Conservation (phyloP, 208 protist genomes). For the Crithidia fasciculata region DNA sequence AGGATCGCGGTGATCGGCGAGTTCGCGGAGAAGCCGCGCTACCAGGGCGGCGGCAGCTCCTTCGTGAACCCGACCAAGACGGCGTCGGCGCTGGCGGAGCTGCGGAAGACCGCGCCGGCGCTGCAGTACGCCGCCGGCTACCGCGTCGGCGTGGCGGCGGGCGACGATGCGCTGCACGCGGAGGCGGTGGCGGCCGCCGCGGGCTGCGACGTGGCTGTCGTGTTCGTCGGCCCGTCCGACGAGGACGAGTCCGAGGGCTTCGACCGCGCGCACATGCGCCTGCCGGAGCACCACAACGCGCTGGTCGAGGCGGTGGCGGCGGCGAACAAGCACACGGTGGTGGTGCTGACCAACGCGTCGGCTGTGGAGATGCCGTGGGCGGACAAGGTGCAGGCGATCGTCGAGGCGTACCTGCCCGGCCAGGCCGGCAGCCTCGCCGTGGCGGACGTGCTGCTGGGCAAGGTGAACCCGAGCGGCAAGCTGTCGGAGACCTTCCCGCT, state of each 20-base stretch:
- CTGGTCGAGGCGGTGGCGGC: slow-evolving; percentile 17
- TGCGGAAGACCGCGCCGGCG: background rate
- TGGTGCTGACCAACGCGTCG: slow-evolving; percentile 19
- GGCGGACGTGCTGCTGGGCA: slow-evolving; percentile 16
- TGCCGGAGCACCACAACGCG: slow-evolving; percentile 19
- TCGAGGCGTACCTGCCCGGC: slow-evolving; percentile 20
- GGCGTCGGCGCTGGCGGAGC: slow-evolving; percentile 16
- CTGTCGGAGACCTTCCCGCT: slow-evolving; percentile 3
- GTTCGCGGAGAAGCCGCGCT: slow-evolving; percentile 25
- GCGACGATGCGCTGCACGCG: slow-evolving; percentile 7
- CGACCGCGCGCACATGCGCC: slow-evolving; percentile 19
- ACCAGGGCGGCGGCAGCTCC: slow-evolving; percentile 38
- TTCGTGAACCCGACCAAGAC: slow-evolving; percentile 16
- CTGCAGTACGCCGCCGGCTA: slow-evolving; percentile 25
- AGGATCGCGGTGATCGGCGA: slow-evolving; percentile 33
- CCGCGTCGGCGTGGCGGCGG: background rate
- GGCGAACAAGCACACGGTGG: slow-evolving; percentile 14
- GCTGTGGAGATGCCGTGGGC: slow-evolving; percentile 17
- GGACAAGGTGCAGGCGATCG: slow-evolving; percentile 15
- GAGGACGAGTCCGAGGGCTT: slow-evolving; percentile 14
- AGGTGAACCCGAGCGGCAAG: slow-evolving; percentile 19
- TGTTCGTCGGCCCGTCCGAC: slow-evolving; percentile 13
- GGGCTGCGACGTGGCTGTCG: slow-evolving; percentile 14
- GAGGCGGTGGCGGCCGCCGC: slow-evolving; percentile 16
- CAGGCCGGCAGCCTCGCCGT: slow-evolving; percentile 7